Evolutionary conservation across 2,329 filamentous ascomycete genomes (phyloP), one percentile per base, ranked within the genome.

Genomic region (Dactylellina cionopaga): DNA sequence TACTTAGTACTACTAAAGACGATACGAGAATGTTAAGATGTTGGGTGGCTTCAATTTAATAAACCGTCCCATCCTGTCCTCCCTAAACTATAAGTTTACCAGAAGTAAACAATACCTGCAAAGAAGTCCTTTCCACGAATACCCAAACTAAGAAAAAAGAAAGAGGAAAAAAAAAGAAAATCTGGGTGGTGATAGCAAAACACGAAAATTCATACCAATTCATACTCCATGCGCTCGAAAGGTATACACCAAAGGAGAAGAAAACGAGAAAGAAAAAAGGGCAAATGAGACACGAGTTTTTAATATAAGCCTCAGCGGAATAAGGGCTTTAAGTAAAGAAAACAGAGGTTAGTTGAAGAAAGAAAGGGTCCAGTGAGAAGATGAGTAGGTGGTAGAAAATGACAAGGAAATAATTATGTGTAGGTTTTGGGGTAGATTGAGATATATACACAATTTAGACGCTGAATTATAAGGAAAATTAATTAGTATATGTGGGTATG

Each of bases 211-310:
- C 39, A 51, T 56, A 39, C 47, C 56, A 33, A 47, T 35, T 70
- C 44, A 46, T 59, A 68, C 63, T 68, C 63, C 63, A 54, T 59
- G 37, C 49, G 41, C 39, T 60, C 5, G 43, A 60, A 63, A n/a
- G 19, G 15, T 35, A 52, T 52, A 35, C 11, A 44, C 11, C 46
- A 15, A 56, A 6, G 22, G n/a, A 15, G 33, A 22, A 54, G 19
- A 22, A 41, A 17, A 47, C 22, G 19, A 55, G 22, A 55, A 15
- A 31, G 43, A 35, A 22, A 47, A 41, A 15, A 58, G 47, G 13
- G 24, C 2, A 56, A 51, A 25, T 13, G 13, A 29, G 24, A 51
- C 43, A 62, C 37, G 46, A 39, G 25, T 35, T 39, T 44, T 41
- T 41, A 27, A 35, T n/a, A n/a, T n/a, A n/a, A n/a, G n/a, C n/a